A percentile compares a stretch with the other conserved stretches of the same genome.
Evolutionary conservation across 129 eudicot species (phyloP).

Genomic region (Helianthus tuberosus): DNA sequence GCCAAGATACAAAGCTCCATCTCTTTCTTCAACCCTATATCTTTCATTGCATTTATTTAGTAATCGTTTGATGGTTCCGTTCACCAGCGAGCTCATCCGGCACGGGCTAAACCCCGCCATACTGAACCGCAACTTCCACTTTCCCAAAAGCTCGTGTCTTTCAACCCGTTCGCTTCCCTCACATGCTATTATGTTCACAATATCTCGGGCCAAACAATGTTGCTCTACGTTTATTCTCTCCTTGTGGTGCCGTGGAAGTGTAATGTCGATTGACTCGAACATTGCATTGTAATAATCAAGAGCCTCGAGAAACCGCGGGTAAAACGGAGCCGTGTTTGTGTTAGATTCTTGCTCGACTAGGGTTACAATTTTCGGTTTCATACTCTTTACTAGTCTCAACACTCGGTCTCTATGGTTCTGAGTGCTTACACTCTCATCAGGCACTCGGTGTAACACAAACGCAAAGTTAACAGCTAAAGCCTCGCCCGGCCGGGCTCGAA

Average conservation of each 20-base stretch:
- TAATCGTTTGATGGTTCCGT: slow-evolving; percentile 54
- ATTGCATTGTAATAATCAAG: slow-evolving; percentile 75
- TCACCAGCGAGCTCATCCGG: slow-evolving; percentile 75
- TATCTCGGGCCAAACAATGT: slow-evolving; percentile 76
- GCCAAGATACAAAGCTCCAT: slow-evolving; percentile 83
- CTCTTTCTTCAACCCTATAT: slow-evolving; percentile 77
- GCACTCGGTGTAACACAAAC: slow-evolving; percentile 74
- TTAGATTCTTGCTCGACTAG: slow-evolving; percentile 86
- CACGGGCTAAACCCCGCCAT: slow-evolving; percentile 85
- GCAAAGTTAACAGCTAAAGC: slow-evolving; percentile 83
- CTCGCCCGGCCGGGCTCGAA: slow-evolving; percentile 49
- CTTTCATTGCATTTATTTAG: slow-evolving; percentile 52
- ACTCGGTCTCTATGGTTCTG: slow-evolving; percentile 72
- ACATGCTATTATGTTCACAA: slow-evolving; percentile 80
- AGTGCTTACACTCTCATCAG: slow-evolving; percentile 79
- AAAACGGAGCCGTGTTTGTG: slow-evolving; percentile 79
- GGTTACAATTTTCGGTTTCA: slow-evolving; percentile 79
- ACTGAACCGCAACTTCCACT: slow-evolving; percentile 74
- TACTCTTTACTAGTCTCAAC: slow-evolving; percentile 62
- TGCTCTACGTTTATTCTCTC: slow-evolving; percentile 77
- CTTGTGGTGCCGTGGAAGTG: slow-evolving; percentile 67
- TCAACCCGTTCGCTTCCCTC: slow-evolving; percentile 84
- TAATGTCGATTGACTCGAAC: slow-evolving; percentile 86
- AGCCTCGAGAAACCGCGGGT: slow-evolving; percentile 74
- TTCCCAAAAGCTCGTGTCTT: slow-evolving; percentile 77